A percentile compares a stretch with the other conserved stretches of the same genome.
Conservation (phyloP, 495 filamentous ascomycete species). For the Chaetomium fimeti region DNA sequence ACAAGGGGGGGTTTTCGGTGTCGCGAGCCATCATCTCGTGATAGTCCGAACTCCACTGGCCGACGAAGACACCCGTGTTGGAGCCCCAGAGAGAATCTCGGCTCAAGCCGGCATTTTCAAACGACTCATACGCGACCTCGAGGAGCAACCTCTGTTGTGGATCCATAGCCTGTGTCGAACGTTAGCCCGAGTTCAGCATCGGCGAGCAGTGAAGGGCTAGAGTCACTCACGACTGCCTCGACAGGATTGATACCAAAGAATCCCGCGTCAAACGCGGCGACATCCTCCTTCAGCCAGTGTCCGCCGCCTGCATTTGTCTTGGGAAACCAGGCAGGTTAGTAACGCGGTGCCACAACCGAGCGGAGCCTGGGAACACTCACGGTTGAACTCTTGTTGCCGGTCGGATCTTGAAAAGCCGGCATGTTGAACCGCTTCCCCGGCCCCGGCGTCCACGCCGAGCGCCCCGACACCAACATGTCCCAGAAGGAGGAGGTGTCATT, state of each 20-base stretch:
- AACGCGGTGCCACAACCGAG: too few species aligned
- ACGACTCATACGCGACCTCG: slow-evolving; percentile 73
- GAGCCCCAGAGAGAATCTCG: slow-evolving; percentile 9
- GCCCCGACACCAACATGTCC: too few species aligned
- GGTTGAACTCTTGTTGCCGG: neutral
- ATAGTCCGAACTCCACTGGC: slow-evolving; percentile 31
- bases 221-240: slow-evolving; percentile 13
- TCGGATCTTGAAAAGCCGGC: neutral
- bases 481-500: too few species aligned
- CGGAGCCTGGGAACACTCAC: too few species aligned
- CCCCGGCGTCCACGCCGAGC: neutral
- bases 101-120: slow-evolving; percentile 70
- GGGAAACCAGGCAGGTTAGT: too few species aligned
- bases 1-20: slow-evolving; percentile 39
- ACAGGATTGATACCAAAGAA: neutral
- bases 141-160: slow-evolving; percentile 75
- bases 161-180: slow-evolving; percentile 40
- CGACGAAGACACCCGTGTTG: slow-evolving; percentile 41
- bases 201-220: too few species aligned
- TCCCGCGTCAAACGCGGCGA: slow-evolving; percentile 11
- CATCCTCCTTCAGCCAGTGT: neutral
- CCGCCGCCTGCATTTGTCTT: neutral
- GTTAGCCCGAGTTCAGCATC: too few species aligned
- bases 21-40: slow-evolving; percentile 21
- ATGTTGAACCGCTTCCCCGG: neutral